Conservation (phyloP, 768 basidiomycete species). For the Kwoniella shandongensis region DNA sequence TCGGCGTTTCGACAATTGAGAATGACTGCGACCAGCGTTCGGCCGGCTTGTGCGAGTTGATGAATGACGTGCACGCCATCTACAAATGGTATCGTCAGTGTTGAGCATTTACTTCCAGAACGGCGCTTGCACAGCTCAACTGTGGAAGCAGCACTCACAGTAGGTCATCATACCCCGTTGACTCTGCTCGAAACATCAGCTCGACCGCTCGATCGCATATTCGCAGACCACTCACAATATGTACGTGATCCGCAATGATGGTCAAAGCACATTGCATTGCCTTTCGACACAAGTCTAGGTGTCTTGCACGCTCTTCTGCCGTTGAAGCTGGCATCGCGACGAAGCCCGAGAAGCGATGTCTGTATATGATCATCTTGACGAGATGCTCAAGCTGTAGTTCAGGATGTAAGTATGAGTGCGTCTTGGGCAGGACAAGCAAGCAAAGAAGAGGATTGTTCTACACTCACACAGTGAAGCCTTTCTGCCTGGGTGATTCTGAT, state of each 20-base stretch:
- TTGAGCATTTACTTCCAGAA: not conserved
- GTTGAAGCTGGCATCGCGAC: constrained; percentile 50
- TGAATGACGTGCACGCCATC: constrained; percentile 95
- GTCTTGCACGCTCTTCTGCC: constrained; percentile 65
- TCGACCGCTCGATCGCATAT: not conserved
- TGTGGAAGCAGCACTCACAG: constrained; percentile 61
- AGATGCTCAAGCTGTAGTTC: constrained; percentile 68
- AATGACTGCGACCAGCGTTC: constrained; percentile 82
- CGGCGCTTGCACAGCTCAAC: no score
- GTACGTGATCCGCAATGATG: constrained; percentile 77
- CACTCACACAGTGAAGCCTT: constrained; percentile 66
- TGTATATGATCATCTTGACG: constrained; percentile 80
- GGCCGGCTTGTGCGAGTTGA: constrained; percentile 88
- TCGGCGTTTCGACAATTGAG: constrained; percentile 82
- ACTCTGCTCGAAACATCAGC: constrained; percentile 32
- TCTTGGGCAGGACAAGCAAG: not conserved
- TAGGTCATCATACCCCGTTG: constrained; percentile 89
- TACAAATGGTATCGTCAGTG: constrained; percentile 47
- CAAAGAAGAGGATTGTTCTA: not conserved
- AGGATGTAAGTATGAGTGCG: not conserved
- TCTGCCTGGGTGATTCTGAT: constrained; percentile 86
- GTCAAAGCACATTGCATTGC: constrained; percentile 78
- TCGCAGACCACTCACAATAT: constrained; percentile 62
- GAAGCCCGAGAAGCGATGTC: constrained; percentile 66
- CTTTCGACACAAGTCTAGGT: constrained; percentile 55